Percentiles rank a stretch among this genome's conserved stretches.
Evolutionary conservation across 179 eudicot genomes (phyloP).

Genomic region (Spinacia oleracea): DNA sequence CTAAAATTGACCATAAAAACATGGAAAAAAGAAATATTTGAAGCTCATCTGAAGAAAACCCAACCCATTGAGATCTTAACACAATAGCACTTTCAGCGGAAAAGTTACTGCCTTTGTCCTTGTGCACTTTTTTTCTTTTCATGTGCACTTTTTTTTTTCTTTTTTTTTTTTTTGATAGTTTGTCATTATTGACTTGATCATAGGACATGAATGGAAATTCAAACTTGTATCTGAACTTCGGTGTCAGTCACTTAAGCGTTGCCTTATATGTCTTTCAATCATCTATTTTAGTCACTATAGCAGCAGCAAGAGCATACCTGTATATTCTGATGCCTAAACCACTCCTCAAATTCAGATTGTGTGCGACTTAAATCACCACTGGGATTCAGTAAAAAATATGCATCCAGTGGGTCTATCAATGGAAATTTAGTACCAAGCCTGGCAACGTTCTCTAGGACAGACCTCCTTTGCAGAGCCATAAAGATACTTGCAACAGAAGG

Average conservation of each 20-base stretch:
- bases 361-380: slow-evolving; percentile 82
- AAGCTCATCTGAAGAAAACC: not conserved
- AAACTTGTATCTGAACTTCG: not conserved
- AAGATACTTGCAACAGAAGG: slow-evolving; percentile 78
- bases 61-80: not conserved
- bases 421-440: slow-evolving; percentile 49
- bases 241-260: not conserved
- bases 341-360: slow-evolving; percentile 74
- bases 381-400: slow-evolving; percentile 89
- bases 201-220: not conserved
- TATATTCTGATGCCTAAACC: slow-evolving; percentile 70
- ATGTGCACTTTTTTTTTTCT: no score
- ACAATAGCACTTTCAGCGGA: not conserved
- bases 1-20: not conserved
- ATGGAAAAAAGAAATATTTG: not conserved
- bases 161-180: no score
- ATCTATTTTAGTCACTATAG: not conserved
- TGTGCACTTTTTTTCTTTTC: no score
- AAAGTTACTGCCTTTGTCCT: not conserved
- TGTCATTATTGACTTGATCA: not conserved
- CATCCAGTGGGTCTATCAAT: slow-evolving; percentile 86
- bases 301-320: slow-evolving; percentile 51
- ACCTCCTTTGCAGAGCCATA: slow-evolving; percentile 57
- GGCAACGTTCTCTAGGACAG: slow-evolving; percentile 37
- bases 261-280: no score